Evolutionary conservation across 768 basidiomycete species (phyloP), one percentile per base, ranked within the genome.

Genomic region (Russula lepida): DNA sequence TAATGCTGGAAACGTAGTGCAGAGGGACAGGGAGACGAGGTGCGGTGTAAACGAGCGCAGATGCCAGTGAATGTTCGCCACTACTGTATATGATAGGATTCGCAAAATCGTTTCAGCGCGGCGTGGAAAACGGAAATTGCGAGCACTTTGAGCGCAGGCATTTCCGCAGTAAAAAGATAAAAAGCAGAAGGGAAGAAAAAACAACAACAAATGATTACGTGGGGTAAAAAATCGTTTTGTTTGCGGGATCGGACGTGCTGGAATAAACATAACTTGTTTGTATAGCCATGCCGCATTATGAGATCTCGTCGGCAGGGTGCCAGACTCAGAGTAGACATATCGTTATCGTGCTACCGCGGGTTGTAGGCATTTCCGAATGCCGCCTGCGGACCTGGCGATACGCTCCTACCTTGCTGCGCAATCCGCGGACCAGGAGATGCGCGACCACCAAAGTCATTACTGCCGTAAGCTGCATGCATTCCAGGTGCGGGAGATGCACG

Each of bases 371-470:
- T 58, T 28, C 75, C 78, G 47, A 80, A 82, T 30, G 74, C 81
- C 6, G 71, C 64, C 54, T 77, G 74, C 2, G 81, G 81, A 3
- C 75, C 76, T 12, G 83, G 83, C 19, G 79, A 79, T 57, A 69
- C 70, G 28, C 71, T 72, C 32, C 75, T 72, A 21, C 53, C 5
- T 30, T 55, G 58, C 6, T n/a, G 35, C 25, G 27, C 37, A 27
- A 21, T 39, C 28, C 57, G 43, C 56, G 47, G 59, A 2, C 46
- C 56, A 8, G 56, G 54, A 17, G 56, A 64, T 2, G 21, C 53
- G 2, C 55, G 54, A 37, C 59, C 63, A 9, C 58, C 72, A 19
- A 23, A 15, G 46, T 55, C 64, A 7, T 12, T 32, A 8, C 44
- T 39, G 1, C 60, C 59, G 32, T 56, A 62, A 2, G 56, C 66